Conservation (phyloP, 176 grass and related monocot genomes). For the Phoenix dactylifera region DNA sequence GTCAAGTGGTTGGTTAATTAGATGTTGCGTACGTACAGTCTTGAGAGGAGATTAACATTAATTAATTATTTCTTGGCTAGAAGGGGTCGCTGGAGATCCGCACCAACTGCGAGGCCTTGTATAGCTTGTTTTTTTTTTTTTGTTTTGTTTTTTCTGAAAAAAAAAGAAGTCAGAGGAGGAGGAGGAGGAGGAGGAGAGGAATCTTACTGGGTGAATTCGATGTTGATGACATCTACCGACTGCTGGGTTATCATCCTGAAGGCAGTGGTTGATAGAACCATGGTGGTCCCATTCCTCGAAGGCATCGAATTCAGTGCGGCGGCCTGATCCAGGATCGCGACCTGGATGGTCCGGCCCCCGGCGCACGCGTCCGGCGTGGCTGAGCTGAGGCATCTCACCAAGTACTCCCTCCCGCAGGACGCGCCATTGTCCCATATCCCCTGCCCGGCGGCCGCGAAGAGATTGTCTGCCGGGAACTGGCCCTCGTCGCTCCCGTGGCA, state of each 20-base stretch:
- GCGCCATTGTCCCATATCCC: constrained; percentile 51
- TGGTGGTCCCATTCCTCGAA: constrained; percentile 10
- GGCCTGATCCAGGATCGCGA: constrained; percentile 28
- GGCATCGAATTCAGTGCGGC: constrained; percentile 27
- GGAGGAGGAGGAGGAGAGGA: background rate
- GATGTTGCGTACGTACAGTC: no score
- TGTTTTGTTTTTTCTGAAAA: no score
- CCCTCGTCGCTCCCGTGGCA: constrained; percentile 27
- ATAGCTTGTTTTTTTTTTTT: no score
- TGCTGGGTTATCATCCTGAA: constrained; percentile 17
- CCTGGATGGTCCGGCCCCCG: constrained; percentile 8
- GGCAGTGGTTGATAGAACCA: constrained; percentile 20
- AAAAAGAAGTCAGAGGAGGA: no score
- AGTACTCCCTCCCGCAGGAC: constrained; percentile 29
- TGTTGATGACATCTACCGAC: constrained; percentile 19
- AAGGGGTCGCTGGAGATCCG: no score
- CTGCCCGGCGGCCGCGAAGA: constrained; percentile 39
- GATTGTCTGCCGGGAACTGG: constrained; percentile 30
- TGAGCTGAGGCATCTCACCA: constrained; percentile 37
- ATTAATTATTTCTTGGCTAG: no score
- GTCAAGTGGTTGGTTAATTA: no score
- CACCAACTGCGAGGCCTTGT: no score
- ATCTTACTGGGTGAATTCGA: constrained; percentile 30
- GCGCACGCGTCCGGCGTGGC: constrained; percentile 15
- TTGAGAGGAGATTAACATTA: no score